Base-by-base conservation (phyloP, 192 early-diverging fungal genomes). In the Glomus cerebriforme region DNA sequence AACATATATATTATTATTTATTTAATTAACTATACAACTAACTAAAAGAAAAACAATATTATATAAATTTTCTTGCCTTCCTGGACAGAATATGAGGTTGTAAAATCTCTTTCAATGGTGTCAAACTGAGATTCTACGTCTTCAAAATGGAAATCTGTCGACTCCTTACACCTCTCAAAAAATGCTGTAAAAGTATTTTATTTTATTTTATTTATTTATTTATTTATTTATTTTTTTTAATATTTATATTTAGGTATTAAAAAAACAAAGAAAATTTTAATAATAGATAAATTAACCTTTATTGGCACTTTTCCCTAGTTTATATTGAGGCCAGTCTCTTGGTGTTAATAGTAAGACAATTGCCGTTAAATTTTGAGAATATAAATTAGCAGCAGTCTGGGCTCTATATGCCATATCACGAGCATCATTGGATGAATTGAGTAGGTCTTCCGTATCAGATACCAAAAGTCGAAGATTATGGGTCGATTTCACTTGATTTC, bases 121-220 rank as follows among this genome's bases (percentile, higher is more conserved):
- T 85, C 78, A 49, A 94, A 70, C 80, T 95, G 94, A 1, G 83
- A 82, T 59, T 91, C 90, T 39, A 95, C 82, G 34, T 86, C 82
- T 9, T 91, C 83, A 82, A 94, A 94, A 85, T 95, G 94, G 58
- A 94, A 91, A 66, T 95, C 94, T 0, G 93, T 93, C 15, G 92
- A 88, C 22, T 85, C 84, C 69, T 86, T 83, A 77, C 92, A 93
- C 37, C 87, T 81, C 59, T 87, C 65, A 82, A 94, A 92, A 35
- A 95, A 86, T 34, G 81, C 87, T 87, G 73, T 8, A n/a, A 4
- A 58, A 8, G n/a, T n/a, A n/a, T n/a, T n/a, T n/a, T n/a, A n/a
- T n/a, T n/a, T n/a, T n/a, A n/a, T n/a, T n/a, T n/a, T n/a, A n/a
- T n/a, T n/a, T n/a, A n/a, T n/a, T n/a, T n/a, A n/a, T n/a, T n/a